Base-by-base conservation (phyloP, 2,329 filamentous ascomycete genomes). In the Cercospora sojina region DNA sequence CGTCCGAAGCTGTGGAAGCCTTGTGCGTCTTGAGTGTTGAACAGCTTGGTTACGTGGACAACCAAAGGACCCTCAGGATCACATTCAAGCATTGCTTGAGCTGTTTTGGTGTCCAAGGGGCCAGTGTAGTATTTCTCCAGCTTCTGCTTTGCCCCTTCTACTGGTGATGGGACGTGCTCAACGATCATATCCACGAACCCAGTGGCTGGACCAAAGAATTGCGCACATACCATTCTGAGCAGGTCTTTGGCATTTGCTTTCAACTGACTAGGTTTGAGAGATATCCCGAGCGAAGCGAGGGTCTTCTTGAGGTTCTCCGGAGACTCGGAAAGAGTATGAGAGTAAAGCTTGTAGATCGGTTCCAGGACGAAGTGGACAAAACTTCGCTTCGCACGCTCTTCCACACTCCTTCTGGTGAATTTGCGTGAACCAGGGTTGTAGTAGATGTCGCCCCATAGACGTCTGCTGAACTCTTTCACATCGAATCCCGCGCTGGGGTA, bases 181-280 rank as follows among this genome's bases (percentile, higher is more conserved):
- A 93, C 87, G 66, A 98, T 82, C 95, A 99, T 98, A 77, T 99
- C 95, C 43, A 98, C 93, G 73, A 99, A 96, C 0, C 93, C 93
- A 18, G 87, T 88, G 1, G 93, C 91, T 8, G 91, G 88, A 0
- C 95, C 95, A 74, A 99, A 99, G 81, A 98, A 99, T 76, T 97
- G 92, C 76, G 92, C 91, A 78, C 94, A 98, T 5, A 97, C 93
- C 60, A 96, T 82, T 75, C 91, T 93, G 64, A 99, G 84, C 16
- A 99, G 85, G 41, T 93, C 90, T 73, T 91, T 95, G 4, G 95
- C 93, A 77, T 99, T 94, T 2, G 89, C 87, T 79, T 90, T 95
- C 78, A 96, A 92, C 77, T 98, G 93, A 7, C 92, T 93, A 3
- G 95, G 94, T 81, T 98, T 99, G 69, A 99, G 82, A 20, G 84